Evolutionary conservation across 768 basidiomycete species (phyloP).

Genomic region (Trametes punicea): DNA sequence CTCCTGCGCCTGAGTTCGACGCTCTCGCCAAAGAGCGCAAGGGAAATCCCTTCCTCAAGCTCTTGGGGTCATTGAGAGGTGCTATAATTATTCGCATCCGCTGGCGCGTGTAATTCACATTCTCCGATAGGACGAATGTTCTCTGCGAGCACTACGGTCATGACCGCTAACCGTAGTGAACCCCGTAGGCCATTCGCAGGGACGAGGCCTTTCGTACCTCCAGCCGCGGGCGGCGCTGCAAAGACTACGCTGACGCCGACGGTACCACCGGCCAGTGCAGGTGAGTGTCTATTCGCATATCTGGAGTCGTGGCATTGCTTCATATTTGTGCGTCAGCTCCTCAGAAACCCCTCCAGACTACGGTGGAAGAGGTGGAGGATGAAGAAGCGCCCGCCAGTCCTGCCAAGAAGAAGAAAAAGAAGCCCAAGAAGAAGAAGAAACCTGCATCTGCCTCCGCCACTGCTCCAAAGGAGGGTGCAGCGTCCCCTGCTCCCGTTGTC

Average conservation of each 20-base stretch:
- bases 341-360: constrained; percentile 42
- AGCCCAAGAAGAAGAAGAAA: constrained; percentile 64
- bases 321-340: neutral
- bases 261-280: neutral
- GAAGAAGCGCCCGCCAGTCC: constrained; percentile 47
- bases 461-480: constrained; percentile 1
- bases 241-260: neutral
- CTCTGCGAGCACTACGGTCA: constrained; percentile 43
- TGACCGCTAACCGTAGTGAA: constrained; percentile 34
- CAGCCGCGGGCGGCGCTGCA: neutral
- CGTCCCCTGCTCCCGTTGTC: constrained; percentile 17
- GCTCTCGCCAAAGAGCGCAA: constrained; percentile 49
- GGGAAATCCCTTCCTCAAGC: constrained; percentile 74
- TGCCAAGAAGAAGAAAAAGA: constrained; percentile 74
- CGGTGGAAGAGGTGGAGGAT: constrained; percentile 73
- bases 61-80: constrained; percentile 76
- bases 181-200: constrained; percentile 27
- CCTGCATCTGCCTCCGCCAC: constrained; percentile 26
- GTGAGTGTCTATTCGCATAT: too few species aligned
- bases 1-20: constrained; percentile 35
- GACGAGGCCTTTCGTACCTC: constrained; percentile 8
- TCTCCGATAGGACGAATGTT: constrained; percentile 59
- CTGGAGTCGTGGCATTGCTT: too few species aligned
- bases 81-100: too few species aligned
- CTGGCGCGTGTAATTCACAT: too few species aligned